phyloP scores from a whole-genome alignment of 2,329 filamentous ascomycete species.

The Pseudopithomyces maydicus region DNA sequence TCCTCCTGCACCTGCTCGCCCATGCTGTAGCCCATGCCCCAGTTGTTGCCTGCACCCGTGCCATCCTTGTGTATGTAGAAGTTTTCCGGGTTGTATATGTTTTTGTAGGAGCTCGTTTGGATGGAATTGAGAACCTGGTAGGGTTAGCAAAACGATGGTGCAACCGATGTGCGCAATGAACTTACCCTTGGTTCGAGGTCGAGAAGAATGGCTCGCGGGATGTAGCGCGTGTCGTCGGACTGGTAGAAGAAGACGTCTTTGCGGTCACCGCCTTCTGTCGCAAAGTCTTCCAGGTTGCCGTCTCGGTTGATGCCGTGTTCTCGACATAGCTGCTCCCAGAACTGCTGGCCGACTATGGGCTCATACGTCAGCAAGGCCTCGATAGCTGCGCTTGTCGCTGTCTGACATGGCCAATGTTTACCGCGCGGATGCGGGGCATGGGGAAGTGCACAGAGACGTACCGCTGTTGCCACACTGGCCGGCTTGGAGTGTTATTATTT shows the following conservation, averaged over 20 bases:
- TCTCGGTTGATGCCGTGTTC: constrained; percentile 98
- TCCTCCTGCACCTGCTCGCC: constrained; percentile 93
- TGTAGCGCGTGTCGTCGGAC: constrained; percentile 98
- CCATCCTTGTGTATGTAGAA: constrained; percentile 97
- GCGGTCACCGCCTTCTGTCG: constrained; percentile 94
- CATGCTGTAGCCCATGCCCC: constrained; percentile 94
- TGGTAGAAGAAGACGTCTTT: constrained; percentile 99
- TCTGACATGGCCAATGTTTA: constrained; percentile 13
- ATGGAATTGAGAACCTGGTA: constrained; percentile 82
- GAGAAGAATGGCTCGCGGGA: constrained; percentile 91
- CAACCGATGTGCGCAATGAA: not conserved
- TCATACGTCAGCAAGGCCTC: constrained; percentile 1
- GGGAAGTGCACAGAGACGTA: constrained; percentile 58
- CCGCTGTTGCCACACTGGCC: constrained; percentile 99
- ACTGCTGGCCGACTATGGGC: constrained; percentile 83
- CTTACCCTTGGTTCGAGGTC: constrained; percentile 86
- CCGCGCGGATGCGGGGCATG: constrained; percentile 1
- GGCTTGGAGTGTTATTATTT: constrained; percentile 99
- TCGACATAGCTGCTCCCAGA: constrained; percentile 98
- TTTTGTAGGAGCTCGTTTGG: constrained; percentile 91
- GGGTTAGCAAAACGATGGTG: not conserved
- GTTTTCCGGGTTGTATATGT: constrained; percentile 99
- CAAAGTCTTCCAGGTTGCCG: constrained; percentile 96
- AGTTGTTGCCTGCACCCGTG: constrained; percentile 94
- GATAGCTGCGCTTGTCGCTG: constrained; percentile 33